Evolutionary conservation across 1,284 basidiomycete genomes (phyloP).

Genomic region (Cutaneotrichosporon daszewskae): DNA sequence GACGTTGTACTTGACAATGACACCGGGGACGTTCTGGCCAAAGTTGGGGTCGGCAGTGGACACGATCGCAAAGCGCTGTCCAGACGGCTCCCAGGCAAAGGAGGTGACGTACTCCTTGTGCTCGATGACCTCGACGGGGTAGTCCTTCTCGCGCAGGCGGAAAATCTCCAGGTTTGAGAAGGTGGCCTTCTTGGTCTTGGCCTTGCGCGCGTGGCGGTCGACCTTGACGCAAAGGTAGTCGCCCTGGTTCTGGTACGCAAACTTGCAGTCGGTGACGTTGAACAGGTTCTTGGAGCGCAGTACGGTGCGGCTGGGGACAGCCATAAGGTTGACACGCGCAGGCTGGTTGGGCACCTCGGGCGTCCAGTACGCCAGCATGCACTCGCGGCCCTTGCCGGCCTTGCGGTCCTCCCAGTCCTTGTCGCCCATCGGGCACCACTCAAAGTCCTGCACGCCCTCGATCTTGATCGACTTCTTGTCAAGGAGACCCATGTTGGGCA

Average conservation of each 20-base stretch:
- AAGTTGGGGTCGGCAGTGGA: slow-evolving; percentile 92
- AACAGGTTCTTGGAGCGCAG: slow-evolving; percentile 96
- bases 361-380: slow-evolving; percentile 96
- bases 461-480: slow-evolving; percentile 98
- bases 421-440: slow-evolving; percentile 95
- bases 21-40: slow-evolving; percentile 78
- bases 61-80: slow-evolving; percentile 92
- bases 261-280: slow-evolving; percentile 97
- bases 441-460: slow-evolving; percentile 96
- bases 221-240: slow-evolving; percentile 99
- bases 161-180: slow-evolving; percentile 99
- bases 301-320: slow-evolving; percentile 77
- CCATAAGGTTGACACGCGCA: slow-evolving; percentile 87
- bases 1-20: slow-evolving; percentile 92
- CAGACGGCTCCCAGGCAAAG: slow-evolving; percentile 98
- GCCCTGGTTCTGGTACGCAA: slow-evolving; percentile 98
- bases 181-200: slow-evolving; percentile 97
- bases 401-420: slow-evolving; percentile 73
- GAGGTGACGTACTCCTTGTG: slow-evolving; percentile 95
- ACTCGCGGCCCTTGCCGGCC: slow-evolving; percentile 60
- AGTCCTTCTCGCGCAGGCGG: slow-evolving; percentile 95
- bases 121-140: slow-evolving; percentile 95
- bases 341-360: slow-evolving; percentile 96
- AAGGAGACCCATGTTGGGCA: slow-evolving; percentile 87
- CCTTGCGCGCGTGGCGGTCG: slow-evolving; percentile 72